Percentiles rank a stretch among this genome's conserved stretches.
Evolutionary conservation across 2,329 filamentous ascomycete genomes (phyloP).

Genomic region (Pestalotiopsis sp.): DNA sequence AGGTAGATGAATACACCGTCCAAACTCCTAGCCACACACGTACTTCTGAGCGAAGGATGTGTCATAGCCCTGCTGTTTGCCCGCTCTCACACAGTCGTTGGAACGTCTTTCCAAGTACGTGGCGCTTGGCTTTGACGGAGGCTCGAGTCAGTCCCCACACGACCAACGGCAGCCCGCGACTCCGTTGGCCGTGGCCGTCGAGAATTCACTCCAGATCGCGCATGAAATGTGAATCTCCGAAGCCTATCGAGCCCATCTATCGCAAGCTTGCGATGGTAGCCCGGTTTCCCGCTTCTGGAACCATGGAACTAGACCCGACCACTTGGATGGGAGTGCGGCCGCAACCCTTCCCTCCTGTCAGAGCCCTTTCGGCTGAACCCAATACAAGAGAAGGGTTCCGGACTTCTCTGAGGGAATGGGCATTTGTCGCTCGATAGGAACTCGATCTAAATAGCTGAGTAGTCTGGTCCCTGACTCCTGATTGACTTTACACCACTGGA

Average conservation of each 20-base stretch:
- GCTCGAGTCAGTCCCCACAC: neutral
- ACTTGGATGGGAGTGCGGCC: neutral
- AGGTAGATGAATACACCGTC: neutral
- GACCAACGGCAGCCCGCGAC: neutral
- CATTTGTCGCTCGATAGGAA: neutral
- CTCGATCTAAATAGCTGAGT: neutral
- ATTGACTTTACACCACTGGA: neutral
- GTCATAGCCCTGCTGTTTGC: neutral
- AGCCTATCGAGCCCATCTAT: neutral
- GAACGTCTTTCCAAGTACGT: neutral
- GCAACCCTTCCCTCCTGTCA: neutral
- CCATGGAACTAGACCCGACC: neutral
- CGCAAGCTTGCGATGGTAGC: neutral
- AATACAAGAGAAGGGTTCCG: neutral
- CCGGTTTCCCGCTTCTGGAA: neutral
- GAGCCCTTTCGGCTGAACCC: neutral
- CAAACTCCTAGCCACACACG: neutral
- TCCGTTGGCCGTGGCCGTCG: neutral
- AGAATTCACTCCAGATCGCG: neutral
- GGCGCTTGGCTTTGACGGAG: neutral
- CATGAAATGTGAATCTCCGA: neutral
- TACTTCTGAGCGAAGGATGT: neutral
- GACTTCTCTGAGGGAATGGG: neutral
- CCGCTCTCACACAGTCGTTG: neutral
- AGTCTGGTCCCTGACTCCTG: neutral